Percentiles rank a stretch among this genome's conserved stretches.
Evolutionary conservation across 1,139 yeast species (phyloP).

Genomic region (Pneumocystis carinii): DNA sequence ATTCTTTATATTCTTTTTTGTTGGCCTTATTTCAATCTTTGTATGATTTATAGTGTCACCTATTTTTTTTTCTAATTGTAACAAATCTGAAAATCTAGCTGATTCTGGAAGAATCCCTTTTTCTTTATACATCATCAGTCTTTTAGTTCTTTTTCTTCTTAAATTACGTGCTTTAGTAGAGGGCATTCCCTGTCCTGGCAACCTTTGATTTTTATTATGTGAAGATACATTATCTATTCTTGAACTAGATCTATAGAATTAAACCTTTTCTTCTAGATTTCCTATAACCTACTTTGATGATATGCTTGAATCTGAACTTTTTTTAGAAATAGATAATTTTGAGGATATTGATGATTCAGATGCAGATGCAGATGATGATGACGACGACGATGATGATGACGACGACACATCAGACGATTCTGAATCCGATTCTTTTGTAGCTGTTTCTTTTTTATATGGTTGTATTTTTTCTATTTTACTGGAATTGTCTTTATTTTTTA

Average conservation of each 20-base stretch:
- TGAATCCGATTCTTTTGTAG: background rate
- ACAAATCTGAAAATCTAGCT: background rate
- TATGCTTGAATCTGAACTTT: background rate
- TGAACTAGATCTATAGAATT: background rate
- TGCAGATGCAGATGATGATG: background rate
- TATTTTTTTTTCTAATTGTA: background rate
- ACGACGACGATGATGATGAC: background rate
- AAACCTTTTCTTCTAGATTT: background rate
- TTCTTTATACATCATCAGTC: background rate
- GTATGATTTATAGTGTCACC: background rate
- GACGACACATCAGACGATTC: background rate
- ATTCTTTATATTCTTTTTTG: background rate
- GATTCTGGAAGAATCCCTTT: background rate
- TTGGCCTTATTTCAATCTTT: background rate
- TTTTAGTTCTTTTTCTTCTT: background rate
- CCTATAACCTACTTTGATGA: background rate
- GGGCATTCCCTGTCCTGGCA: background rate
- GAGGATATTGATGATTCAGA: background rate
- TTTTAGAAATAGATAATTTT: conserved; percentile 4
- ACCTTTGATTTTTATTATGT: background rate
- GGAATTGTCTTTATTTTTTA: background rate
- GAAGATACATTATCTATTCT: background rate
- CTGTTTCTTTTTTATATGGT: background rate
- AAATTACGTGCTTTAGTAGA: conserved; percentile 1
- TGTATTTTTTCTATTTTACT: background rate